phyloP scores from a whole-genome alignment of 768 basidiomycete species.

The Termitomyces sp. region DNA sequence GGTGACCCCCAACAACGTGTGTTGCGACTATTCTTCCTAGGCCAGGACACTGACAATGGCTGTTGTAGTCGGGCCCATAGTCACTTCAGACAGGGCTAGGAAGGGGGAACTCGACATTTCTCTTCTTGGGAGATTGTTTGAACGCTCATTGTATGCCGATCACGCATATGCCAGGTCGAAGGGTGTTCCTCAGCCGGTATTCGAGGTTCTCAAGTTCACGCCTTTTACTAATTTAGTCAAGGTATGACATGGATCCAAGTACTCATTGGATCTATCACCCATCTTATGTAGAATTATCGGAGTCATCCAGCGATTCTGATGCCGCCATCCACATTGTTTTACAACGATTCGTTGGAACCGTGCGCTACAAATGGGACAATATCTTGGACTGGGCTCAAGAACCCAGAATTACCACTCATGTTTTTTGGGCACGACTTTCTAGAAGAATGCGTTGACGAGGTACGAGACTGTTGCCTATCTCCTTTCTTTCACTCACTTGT shows the following conservation, averaged over 20 bases:
- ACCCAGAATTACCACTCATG: conserved; percentile 34
- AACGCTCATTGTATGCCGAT: conserved; percentile 32
- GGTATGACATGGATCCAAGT: conserved; percentile 16
- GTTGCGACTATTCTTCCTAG: conserved; percentile 11
- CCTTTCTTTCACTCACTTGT: background rate
- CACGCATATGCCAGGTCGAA: conserved; percentile 14
- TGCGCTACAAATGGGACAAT: conserved; percentile 37
- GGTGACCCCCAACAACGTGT: conserved; percentile 46
- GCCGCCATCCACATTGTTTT: conserved; percentile 50
- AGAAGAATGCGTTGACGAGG: conserved; percentile 44
- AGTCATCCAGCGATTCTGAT: conserved; percentile 49
- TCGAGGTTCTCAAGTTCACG: conserved; percentile 11
- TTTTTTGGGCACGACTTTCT: conserved; percentile 35
- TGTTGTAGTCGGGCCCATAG: conserved; percentile 39
- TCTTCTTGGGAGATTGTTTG: conserved; percentile 42
- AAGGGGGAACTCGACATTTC: conserved; percentile 41
- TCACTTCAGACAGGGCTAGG: conserved; percentile 38
- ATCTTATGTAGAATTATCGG: conserved; percentile 33
- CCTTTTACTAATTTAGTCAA: conserved; percentile 41
- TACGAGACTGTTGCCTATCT: conserved; percentile 9
- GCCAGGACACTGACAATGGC: background rate
- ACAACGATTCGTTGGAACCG: conserved; percentile 41
- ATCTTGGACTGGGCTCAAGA: conserved; percentile 33
- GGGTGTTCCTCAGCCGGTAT: background rate
- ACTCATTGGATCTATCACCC: background rate